Percentiles rank a stretch among this genome's conserved stretches.
phyloP scores from a whole-genome alignment of 164 flowering plant species.

The Piper longum region DNA sequence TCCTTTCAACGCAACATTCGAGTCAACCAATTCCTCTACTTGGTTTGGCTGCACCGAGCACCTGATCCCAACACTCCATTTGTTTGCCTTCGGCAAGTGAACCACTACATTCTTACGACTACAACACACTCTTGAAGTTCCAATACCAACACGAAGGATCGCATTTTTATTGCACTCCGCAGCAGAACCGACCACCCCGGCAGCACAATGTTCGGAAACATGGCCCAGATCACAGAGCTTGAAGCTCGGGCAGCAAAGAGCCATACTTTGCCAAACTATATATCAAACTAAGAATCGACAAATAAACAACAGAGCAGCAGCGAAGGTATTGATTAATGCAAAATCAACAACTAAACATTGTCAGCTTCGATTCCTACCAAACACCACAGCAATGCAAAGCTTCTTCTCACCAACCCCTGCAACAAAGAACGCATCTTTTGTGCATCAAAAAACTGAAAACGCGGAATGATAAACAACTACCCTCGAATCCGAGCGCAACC shows the following conservation, averaged over 20 bases:
- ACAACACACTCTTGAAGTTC: background rate
- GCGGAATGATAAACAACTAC: too few species aligned
- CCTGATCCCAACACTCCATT: slow-evolving; percentile 1
- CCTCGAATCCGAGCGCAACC: too few species aligned
- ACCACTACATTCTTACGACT: background rate
- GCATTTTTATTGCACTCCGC: slow-evolving; percentile 1
- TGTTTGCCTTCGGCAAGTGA: background rate
- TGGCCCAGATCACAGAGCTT: background rate
- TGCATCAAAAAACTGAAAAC: too few species aligned
- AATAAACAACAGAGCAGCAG: slow-evolving; percentile 1
- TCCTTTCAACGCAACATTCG: slow-evolving; percentile 1
- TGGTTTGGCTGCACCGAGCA: slow-evolving; percentile 6
- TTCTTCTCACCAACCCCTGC: too few species aligned
- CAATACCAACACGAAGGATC: background rate
- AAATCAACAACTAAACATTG: too few species aligned
- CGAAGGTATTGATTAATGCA: too few species aligned
- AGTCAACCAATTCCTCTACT: slow-evolving; percentile 5
- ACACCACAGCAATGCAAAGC: too few species aligned
- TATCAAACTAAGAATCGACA: slow-evolving; percentile 3
- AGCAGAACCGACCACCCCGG: slow-evolving; percentile 1
- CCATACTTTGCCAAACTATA: slow-evolving; percentile 2
- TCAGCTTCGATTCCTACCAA: too few species aligned
- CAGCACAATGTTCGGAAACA: slow-evolving; percentile 1
- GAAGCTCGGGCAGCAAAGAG: slow-evolving; percentile 6
- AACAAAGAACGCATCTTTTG: too few species aligned